Evolutionary conservation across 2,329 filamentous ascomycete genomes (phyloP).

Genomic region (Cercospora citrullina): DNA sequence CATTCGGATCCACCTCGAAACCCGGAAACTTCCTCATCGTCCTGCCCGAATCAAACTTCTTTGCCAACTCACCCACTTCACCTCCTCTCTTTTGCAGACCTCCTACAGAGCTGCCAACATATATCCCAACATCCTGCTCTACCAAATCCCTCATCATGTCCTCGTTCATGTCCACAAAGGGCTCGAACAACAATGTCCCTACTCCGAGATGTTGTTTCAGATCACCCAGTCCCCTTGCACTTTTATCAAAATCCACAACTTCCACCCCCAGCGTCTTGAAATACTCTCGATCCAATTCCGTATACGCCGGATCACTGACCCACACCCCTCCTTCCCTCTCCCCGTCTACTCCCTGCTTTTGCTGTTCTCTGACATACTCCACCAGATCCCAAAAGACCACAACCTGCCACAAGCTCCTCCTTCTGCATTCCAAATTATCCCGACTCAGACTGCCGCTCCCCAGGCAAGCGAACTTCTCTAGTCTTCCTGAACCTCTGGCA

Average conservation of each 20-base stretch:
- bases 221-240: conserved; percentile 19
- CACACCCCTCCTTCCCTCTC: conserved; percentile 21
- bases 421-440: conserved; percentile 33
- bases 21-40: conserved; percentile 27
- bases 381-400: conserved; percentile 36
- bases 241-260: conserved; percentile 19
- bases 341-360: neutral
- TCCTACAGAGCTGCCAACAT: conserved; percentile 31
- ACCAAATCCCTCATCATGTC: conserved; percentile 23
- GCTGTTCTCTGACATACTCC: neutral
- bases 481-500: conserved; percentile 25
- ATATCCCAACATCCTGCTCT: conserved; percentile 21
- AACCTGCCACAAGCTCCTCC: conserved; percentile 37
- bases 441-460: conserved; percentile 37
- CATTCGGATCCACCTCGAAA: conserved; percentile 35
- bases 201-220: conserved; percentile 18
- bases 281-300: conserved; percentile 33
- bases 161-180: conserved; percentile 32
- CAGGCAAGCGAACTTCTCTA: conserved; percentile 36
- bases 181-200: conserved; percentile 30
- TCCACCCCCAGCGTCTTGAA: conserved; percentile 26
- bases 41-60: conserved; percentile 18
- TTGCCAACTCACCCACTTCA: conserved; percentile 19
- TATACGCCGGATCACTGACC: conserved; percentile 37
- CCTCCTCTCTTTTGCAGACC: conserved; percentile 17